Evolutionary conservation across 441 rosid genomes (phyloP).

Genomic region (Dalechampia spathulata): DNA sequence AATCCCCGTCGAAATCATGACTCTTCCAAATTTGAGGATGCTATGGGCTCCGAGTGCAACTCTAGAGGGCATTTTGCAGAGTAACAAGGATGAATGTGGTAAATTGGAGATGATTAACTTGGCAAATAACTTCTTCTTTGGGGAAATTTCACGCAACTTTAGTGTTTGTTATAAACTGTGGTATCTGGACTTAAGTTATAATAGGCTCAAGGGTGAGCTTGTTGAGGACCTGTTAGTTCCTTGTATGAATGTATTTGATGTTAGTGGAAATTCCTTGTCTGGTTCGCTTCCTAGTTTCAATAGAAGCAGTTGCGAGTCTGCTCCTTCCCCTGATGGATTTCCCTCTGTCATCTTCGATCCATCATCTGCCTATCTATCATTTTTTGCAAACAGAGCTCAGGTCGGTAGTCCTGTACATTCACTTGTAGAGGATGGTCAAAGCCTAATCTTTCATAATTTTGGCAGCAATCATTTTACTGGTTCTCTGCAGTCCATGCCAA

Average conservation of each 20-base stretch:
- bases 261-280: constrained; percentile 38
- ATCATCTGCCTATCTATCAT: constrained; percentile 33
- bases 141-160: constrained; percentile 29
- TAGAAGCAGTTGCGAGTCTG: constrained; percentile 21
- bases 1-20: constrained; percentile 31
- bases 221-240: constrained; percentile 38
- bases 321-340: constrained; percentile 13
- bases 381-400: constrained; percentile 26
- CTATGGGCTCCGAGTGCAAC: constrained; percentile 53
- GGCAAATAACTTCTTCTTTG: constrained; percentile 39
- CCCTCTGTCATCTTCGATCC: constrained; percentile 17
- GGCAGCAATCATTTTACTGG: constrained; percentile 46
- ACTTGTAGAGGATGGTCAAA: constrained; percentile 19
- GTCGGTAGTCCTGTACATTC: constrained; percentile 17
- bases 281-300: constrained; percentile 43
- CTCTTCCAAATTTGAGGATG: constrained; percentile 40
- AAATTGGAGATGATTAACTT: constrained; percentile 49
- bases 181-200: constrained; percentile 43
- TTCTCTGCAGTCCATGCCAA: constrained; percentile 30
- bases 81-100: constrained; percentile 41
- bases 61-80: constrained; percentile 35
- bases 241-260: constrained; percentile 50
- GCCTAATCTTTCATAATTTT: constrained; percentile 39
- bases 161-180: constrained; percentile 34
- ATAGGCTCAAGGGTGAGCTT: constrained; percentile 40